Evolutionary conservation across 257 asterid species (phyloP).

Genomic region (Scutellaria barbata): DNA sequence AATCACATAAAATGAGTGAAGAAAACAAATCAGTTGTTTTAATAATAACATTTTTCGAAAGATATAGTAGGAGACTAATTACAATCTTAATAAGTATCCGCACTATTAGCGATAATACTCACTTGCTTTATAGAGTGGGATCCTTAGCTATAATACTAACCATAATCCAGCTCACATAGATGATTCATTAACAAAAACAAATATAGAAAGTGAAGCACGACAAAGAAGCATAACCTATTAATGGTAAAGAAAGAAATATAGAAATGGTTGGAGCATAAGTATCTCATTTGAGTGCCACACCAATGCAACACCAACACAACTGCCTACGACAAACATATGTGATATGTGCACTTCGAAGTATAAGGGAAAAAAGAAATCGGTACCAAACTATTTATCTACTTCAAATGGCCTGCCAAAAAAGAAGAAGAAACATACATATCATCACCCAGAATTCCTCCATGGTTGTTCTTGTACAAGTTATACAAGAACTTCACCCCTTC

Average conservation of each 20-base stretch:
- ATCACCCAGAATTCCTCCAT: conserved; percentile 96
- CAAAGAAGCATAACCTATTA: neutral
- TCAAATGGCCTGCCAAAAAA: neutral
- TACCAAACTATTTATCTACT: too few species aligned
- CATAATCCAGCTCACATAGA: too few species aligned
- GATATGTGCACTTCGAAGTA: neutral
- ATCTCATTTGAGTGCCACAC: neutral
- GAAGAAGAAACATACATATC: conserved; percentile 71
- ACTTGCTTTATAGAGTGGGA: too few species aligned
- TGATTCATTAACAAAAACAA: neutral
- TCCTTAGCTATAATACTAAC: too few species aligned
- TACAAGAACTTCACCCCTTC: conserved; percentile 82
- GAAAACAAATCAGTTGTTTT: neutral
- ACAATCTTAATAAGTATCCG: neutral
- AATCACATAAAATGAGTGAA: neutral
- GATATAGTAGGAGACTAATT: neutral
- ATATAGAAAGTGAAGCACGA: neutral
- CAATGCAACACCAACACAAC: neutral
- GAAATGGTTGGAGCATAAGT: too few species aligned
- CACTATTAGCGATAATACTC: too few species aligned
- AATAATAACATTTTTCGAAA: neutral
- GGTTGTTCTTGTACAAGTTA: conserved; percentile 79
- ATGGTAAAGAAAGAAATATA: too few species aligned
- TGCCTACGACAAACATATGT: neutral
- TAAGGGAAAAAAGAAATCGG: neutral